Evolutionary conservation across 73 alveolate genomes (phyloP).

Genomic region (Paramecium biaurelia): DNA sequence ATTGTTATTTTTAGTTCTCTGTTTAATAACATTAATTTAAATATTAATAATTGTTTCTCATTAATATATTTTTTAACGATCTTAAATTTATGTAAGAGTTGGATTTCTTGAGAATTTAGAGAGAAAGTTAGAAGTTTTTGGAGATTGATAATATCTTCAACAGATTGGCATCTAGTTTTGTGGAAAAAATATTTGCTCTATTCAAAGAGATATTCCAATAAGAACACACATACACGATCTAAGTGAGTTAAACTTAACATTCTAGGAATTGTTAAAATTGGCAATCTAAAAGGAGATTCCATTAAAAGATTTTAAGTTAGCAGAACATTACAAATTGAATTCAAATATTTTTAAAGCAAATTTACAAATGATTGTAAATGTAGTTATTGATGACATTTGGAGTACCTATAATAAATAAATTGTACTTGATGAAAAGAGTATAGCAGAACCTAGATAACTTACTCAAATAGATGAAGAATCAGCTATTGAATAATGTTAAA

Average conservation of each 20-base stretch:
- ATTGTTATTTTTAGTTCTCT: neutral
- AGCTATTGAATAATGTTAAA: neutral
- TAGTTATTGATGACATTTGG: slow-evolving; percentile 23
- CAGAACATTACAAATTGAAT: slow-evolving; percentile 49
- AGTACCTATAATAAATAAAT: neutral
- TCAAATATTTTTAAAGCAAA: slow-evolving; percentile 26
- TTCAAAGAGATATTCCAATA: slow-evolving; percentile 33
- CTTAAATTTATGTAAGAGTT: neutral
- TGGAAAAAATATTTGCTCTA: neutral
- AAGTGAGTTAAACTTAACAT: neutral
- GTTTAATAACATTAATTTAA: neutral
- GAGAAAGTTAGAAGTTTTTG: neutral
- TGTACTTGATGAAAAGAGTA: neutral
- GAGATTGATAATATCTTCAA: slow-evolving; percentile 37
- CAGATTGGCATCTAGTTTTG: neutral
- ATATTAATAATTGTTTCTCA: neutral
- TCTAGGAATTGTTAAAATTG: slow-evolving; percentile 24
- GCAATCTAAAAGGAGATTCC: slow-evolving; percentile 47
- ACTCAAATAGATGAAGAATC: slow-evolving; percentile 49
- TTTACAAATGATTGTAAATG: neutral
- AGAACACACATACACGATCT: slow-evolving; percentile 29
- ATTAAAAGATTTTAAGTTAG: slow-evolving; percentile 21
- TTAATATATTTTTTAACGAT: slow-evolving; percentile 26
- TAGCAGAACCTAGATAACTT: slow-evolving; percentile 16
- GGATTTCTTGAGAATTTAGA: slow-evolving; percentile 20